phyloP scores from a whole-genome alignment of 164 flowering plant genomes.

The Vitis amurensis region DNA sequence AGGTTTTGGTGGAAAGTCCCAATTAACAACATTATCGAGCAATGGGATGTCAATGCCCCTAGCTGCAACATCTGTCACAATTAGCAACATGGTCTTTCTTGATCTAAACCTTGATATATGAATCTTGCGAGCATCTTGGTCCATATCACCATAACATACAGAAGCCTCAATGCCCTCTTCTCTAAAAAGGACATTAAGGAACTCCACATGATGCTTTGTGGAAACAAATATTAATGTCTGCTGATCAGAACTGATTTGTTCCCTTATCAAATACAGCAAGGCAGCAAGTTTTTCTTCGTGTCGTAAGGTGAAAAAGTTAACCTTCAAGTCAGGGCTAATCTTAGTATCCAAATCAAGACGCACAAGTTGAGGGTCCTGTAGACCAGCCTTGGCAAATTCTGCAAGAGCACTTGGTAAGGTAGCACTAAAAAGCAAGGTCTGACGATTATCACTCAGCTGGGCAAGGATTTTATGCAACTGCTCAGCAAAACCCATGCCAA shows the following conservation, averaged over 20 bases:
- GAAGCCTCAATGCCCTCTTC: slow-evolving; percentile 90
- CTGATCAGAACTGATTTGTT: slow-evolving; percentile 68
- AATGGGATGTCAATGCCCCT: slow-evolving; percentile 97
- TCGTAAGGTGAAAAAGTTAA: slow-evolving; percentile 72
- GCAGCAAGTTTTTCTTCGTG: slow-evolving; percentile 92
- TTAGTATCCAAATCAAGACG: slow-evolving; percentile 87
- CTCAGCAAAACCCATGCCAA: slow-evolving; percentile 96
- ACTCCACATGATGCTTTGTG: slow-evolving; percentile 94
- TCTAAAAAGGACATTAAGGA: slow-evolving; percentile 58
- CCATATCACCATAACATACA: slow-evolving; percentile 97
- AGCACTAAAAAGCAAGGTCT: slow-evolving; percentile 95
- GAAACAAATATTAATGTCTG: slow-evolving; percentile 90
- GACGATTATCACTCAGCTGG: slow-evolving; percentile 84
- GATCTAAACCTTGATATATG: slow-evolving; percentile 77
- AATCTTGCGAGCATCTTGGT: slow-evolving; percentile 97
- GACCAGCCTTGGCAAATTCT: slow-evolving; percentile 95
- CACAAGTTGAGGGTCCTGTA: slow-evolving; percentile 84
- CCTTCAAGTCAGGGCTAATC: slow-evolving; percentile 88
- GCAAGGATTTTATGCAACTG: slow-evolving; percentile 80
- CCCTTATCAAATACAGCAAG: slow-evolving; percentile 77
- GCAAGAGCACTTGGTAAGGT: slow-evolving; percentile 95
- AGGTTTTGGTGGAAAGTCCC: slow-evolving; percentile 97
- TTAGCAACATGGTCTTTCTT: slow-evolving; percentile 81
- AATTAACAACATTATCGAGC: slow-evolving; percentile 93
- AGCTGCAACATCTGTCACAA: slow-evolving; percentile 97